Base-by-base conservation (phyloP, 768 basidiomycete species). In the Trametes villosa region DNA sequence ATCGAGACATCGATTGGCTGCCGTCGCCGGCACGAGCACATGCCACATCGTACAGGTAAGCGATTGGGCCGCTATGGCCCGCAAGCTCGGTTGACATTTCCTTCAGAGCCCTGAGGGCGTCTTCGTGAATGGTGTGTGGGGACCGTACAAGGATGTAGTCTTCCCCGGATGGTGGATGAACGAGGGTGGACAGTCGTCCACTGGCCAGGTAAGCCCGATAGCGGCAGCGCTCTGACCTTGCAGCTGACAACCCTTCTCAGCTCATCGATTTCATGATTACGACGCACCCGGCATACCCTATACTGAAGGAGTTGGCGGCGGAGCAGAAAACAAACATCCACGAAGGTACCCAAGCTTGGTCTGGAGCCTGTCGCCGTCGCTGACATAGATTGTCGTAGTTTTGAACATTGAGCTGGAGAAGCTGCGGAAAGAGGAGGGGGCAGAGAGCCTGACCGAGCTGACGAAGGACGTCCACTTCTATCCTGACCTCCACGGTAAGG, bases 91-190 rank as follows among this genome's bases (percentile, higher is more conserved):
- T 54, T 3, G 44, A 3, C 4, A 3, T 8, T 7, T 4, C 2
- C 46, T 15, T 3, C 59, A 95, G 88, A 95, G 90, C 73, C 85
- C 84, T 3, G 75, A 92, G 55, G 89, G 88, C 0, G 83, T 94
- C 9, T 94, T 96, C 65, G 96, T 98, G 2, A 82, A 87, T 31
- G 94, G 97, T 1, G 89, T 97, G 22, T 97, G 94, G 94, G 93
- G 93, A 0, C 92, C 92, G 1, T 94, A 94, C 72, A 89, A 83
- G 85, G 89, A 98, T 69, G 88, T 94, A 7, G 82, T 96, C 31
- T 95, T 98, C 76, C 87, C 87, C 42, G 94, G 89, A 18, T 96
- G 93, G 89, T 99, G 96, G 97, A 97, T 98, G 94, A 99, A 96
- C 69, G 97, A 99, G 75, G 97, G 96, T 38, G 97, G 97, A 2